Conservation (phyloP, 768 basidiomycete species). For the Russula virescens region DNA sequence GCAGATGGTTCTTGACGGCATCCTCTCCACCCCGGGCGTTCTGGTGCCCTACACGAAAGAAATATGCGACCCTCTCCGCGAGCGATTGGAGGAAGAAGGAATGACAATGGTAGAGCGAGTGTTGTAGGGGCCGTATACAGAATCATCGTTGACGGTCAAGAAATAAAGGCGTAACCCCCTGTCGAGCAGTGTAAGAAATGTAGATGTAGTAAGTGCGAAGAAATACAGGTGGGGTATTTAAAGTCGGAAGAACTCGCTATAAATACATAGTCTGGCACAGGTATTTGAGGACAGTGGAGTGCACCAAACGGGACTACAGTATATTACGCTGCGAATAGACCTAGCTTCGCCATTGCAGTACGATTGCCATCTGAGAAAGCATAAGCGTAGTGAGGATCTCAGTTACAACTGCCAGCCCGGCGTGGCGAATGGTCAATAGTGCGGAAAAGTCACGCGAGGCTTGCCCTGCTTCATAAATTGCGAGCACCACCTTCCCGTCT, state of each 20-base stretch:
- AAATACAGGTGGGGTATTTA: conserved; percentile 7
- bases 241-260: conserved; percentile 7
- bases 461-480: conserved; percentile 60
- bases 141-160: background rate
- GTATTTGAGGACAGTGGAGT: background rate
- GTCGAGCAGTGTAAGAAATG: background rate
- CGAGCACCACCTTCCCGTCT: conserved; percentile 52
- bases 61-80: conserved; percentile 70
- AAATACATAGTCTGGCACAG: conserved; percentile 1
- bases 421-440: conserved; percentile 50
- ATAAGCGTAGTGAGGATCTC: conserved; percentile 73
- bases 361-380: conserved; percentile 64
- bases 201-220: background rate
- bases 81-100: conserved; percentile 65
- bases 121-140: conserved; percentile 36
- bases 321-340: background rate
- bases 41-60: conserved; percentile 83
- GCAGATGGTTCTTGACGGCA: conserved; percentile 87
- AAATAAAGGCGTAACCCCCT: background rate
- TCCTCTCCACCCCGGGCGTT: conserved; percentile 71
- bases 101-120: conserved; percentile 66
- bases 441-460: conserved; percentile 55
- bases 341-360: conserved; percentile 45
- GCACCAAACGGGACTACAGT: background rate
- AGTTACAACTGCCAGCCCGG: conserved; percentile 59